Base-by-base conservation (phyloP, 2,329 filamentous ascomycete species). In the Fusarium chuoi region DNA sequence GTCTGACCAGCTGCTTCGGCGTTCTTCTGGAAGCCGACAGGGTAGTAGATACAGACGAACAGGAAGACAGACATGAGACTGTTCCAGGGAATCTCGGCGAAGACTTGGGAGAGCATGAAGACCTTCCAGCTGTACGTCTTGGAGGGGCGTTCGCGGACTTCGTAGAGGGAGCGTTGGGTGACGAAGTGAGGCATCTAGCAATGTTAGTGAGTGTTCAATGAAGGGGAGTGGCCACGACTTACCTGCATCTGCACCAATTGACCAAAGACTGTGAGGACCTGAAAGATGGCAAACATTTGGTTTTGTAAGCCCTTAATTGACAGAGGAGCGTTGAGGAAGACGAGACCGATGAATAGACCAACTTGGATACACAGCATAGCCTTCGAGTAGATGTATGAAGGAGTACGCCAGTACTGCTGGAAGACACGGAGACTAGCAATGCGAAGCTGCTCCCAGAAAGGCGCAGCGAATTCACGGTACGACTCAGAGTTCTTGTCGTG, bases 391-490 rank as follows among this genome's bases (percentile, higher is more conserved):
- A 98, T 95, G 85, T 97, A 98, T 5, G 91, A 89, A 0, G 95
- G 95, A 0, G 92, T 96, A 65, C 95, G 92, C 94, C 95, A 97
- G 87, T 96, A 97, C 82, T 97, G 94, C 80, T 95, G 89, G 85
- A 97, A 96, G 39, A 96, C 92, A 77, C 95, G 93, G 68, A 88
- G 80, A 18, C 89, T 87, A 60, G 94, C 93, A 77, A 91, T 86
- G 54, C 82, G 84, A 33, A 96, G 84, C 82, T 98, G 95, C 17
- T 85, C 78, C 36, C 75, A 78, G 79, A 97, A 94, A 0, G 93
- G 89, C 7, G 94, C 93, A 5, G 95, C 95, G 71, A 97, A 97
- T 81, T 97, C 94, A 62, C 89, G 88, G 82, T 91, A 94, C 63
- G 81, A 81, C 54, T 81, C 83, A 30, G 82, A 75, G 55, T 85